These are phyloP conservation scores for Sporobolomyces pararoseus DNA, from an alignment of 768 basidiomycete genomes.

Conservation along the genomic window DNA sequence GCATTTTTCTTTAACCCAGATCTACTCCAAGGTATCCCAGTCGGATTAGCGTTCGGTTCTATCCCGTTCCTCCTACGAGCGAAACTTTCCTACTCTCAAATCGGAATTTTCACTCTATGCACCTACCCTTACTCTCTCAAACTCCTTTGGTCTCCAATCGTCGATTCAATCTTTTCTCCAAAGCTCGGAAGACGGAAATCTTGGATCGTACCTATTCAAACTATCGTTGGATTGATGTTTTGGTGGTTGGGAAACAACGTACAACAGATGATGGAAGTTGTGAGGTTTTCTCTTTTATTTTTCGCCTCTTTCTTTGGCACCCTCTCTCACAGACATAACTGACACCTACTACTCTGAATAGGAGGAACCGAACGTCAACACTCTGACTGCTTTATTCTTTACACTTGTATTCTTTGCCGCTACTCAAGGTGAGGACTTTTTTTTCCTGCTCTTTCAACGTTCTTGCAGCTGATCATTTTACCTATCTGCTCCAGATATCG, in stretches of 20 bases:
- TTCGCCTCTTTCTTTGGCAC: too few relatives aligned
- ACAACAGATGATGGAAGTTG: slow-evolving; percentile 71
- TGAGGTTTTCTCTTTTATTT: slow-evolving; percentile 49
- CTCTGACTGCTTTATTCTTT: slow-evolving; percentile 79
- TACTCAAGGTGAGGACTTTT: slow-evolving; percentile 69
- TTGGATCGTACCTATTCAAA: slow-evolving; percentile 98
- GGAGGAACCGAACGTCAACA: slow-evolving; percentile 74
- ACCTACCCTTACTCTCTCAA: slow-evolving; percentile 96
- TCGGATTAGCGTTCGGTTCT: slow-evolving; percentile 91
- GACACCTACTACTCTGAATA: too few relatives aligned
- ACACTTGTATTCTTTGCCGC: slow-evolving; percentile 90
- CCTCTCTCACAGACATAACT: too few relatives aligned
- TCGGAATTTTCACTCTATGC: slow-evolving; percentile 87
- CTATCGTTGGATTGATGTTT: slow-evolving; percentile 71
- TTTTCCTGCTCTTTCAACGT: background rate
- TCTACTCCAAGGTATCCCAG: slow-evolving; percentile 77
- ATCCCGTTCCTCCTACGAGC: slow-evolving; percentile 93
- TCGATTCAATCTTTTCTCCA: slow-evolving; percentile 80
- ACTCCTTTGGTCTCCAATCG: slow-evolving; percentile 92
- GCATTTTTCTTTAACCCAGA: too few relatives aligned
- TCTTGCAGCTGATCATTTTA: background rate
- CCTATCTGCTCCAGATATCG: slow-evolving; percentile 75
- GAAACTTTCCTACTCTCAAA: slow-evolving; percentile 92
- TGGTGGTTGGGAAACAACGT: slow-evolving; percentile 58
- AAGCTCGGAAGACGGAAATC: slow-evolving; percentile 90